Base-by-base conservation (phyloP, 75 land plant genomes). In the Selaginella moellendorffii region DNA sequence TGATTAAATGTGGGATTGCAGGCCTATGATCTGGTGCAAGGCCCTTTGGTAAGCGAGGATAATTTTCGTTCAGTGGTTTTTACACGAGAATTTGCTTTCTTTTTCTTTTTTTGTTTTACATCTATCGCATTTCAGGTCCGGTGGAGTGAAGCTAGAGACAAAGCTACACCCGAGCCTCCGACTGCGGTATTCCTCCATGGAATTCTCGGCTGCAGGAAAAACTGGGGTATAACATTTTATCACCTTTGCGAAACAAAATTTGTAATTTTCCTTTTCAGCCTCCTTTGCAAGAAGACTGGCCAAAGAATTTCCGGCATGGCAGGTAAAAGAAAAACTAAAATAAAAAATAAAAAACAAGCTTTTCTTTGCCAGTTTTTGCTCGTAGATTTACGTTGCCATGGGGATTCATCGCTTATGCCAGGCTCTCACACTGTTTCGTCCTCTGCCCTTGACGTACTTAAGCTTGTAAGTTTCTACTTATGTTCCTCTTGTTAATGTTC, bases 111-210 rank as follows among this genome's bases (percentile, higher is more conserved):
- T 0, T 26, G 46, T 19, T 30, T 27, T 46, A 8, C 26, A 21
- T 8, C 9, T 21, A 12, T 71, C 18, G 22, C 61, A 25, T 28
- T 72, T 52, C 77, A 92, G 97, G 97, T 82, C 20, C 76, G 75
- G 31, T 88, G 85, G 85, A 82, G 75, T 69, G 69, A 61, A 26
- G 53, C 71, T 1, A 63, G 65, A 68, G 81, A 78, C 42, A 83
- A 71, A 31, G 65, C 80, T 26, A 27, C 58, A n/a, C 87, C 80
- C 25, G 90, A 85, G 54, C 85, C 87, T 42, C 96, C 98, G 62
- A 93, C 90, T 54, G 95, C 96, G 61, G 96, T 93, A 61, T 81
- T 93, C 53, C 67, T 93, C 51, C 98, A 93, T 82, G 98, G 98
- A 10, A 93, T 93, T 71, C 80, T 93, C 54, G 98, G 98, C 27